phyloP scores from a whole-genome alignment of 1,284 basidiomycete genomes.

The Ustilago tritici region DNA sequence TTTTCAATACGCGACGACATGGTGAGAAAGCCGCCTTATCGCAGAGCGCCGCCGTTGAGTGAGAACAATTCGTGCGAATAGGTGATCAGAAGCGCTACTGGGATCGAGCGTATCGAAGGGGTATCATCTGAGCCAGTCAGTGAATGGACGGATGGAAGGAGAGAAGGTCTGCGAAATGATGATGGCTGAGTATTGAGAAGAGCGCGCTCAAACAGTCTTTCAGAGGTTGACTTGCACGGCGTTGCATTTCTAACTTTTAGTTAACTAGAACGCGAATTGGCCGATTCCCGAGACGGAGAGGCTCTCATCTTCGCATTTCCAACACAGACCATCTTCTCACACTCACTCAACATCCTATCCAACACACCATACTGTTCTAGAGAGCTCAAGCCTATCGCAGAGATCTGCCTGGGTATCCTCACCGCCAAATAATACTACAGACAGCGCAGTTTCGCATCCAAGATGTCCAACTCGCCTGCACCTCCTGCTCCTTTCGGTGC shows the following conservation, averaged over 20 bases:
- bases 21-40: neutral
- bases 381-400: no score
- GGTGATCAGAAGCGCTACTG: neutral
- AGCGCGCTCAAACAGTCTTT: slow-evolving; percentile 10
- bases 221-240: slow-evolving; percentile 28
- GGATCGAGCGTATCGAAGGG: neutral
- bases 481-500: slow-evolving; percentile 17
- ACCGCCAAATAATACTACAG: no score
- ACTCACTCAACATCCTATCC: neutral
- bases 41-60: no score
- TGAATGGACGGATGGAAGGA: slow-evolving; percentile 15
- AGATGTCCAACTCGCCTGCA: slow-evolving; percentile 34
- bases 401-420: no score
- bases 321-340: neutral
- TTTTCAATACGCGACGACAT: slow-evolving; percentile 59
- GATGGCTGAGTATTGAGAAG: slow-evolving; percentile 13
- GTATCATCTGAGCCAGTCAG: neutral
- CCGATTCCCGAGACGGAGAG: slow-evolving; percentile 20
- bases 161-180: neutral
- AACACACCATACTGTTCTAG: neutral
- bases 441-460: neutral
- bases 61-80: neutral
- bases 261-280: slow-evolving; percentile 8
- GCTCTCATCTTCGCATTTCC: slow-evolving; percentile 9
- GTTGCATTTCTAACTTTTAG: slow-evolving; percentile 17